Conservation (phyloP, 352 stramenopile species). For the Globisporangium parvum region DNA sequence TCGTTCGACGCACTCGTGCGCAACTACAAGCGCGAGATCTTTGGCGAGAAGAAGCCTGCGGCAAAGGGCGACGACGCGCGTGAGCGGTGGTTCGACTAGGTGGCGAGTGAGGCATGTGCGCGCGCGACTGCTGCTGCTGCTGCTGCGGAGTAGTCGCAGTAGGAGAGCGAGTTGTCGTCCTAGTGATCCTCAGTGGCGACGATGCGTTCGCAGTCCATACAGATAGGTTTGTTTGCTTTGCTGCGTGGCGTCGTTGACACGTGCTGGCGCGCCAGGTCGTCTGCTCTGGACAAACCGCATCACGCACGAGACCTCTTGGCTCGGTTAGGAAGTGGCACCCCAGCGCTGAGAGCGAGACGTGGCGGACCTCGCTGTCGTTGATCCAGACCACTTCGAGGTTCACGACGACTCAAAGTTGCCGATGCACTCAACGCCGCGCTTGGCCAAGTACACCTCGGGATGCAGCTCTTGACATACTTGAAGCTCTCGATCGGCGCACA, state of each 20-base stretch:
- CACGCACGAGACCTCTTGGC: background rate
- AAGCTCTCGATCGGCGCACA: constrained; percentile 73
- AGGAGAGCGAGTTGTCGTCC: background rate
- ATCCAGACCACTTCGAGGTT: constrained; percentile 89
- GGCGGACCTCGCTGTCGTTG: constrained; percentile 72
- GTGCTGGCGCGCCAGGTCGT: too few species aligned
- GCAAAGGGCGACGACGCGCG: constrained; percentile 13
- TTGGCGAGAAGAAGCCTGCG: constrained; percentile 28
- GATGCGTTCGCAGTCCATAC: too few species aligned
- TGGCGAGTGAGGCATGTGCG: background rate
- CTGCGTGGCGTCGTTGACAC: too few species aligned
- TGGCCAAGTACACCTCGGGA: constrained; percentile 79
- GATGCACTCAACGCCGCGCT: constrained; percentile 72
- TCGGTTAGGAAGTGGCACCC: too few species aligned
- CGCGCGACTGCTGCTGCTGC: background rate
- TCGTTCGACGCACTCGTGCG: constrained; percentile 75
- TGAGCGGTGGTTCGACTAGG: constrained; percentile 71
- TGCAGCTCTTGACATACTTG: constrained; percentile 89
- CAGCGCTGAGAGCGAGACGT: background rate
- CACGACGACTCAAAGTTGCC: constrained; percentile 78
- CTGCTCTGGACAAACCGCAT: too few species aligned
- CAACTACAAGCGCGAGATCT: constrained; percentile 84
- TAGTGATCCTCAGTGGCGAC: too few species aligned
- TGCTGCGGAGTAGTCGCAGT: background rate
- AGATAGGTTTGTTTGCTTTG: too few species aligned